Percentiles rank a stretch among this genome's conserved stretches.
These are phyloP conservation scores for Sarocladiaceae sp. DNA, from an alignment of 2,329 filamentous ascomycete genomes.

Conservation along the genomic window DNA sequence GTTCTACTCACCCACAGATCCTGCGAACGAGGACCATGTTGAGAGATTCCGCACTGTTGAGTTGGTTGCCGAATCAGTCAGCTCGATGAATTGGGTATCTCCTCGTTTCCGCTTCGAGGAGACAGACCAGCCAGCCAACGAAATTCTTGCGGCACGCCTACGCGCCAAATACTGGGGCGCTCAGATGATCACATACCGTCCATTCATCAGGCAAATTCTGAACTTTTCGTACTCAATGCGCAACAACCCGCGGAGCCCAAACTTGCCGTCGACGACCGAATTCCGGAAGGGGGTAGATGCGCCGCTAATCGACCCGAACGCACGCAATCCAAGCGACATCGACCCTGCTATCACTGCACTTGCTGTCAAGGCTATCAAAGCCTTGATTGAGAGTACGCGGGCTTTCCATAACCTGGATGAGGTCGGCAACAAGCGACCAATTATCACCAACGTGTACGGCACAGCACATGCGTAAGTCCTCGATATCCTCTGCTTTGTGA, in stretches of 20 bases:
- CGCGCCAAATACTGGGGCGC: constrained; percentile 95
- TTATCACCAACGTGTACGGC: constrained; percentile 94
- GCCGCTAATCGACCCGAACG: constrained; percentile 30
- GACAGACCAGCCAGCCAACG: constrained; percentile 60
- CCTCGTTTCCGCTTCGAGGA: constrained; percentile 53
- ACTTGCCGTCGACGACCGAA: constrained; percentile 26
- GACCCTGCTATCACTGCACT: constrained; percentile 43
- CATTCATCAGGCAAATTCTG: constrained; percentile 57
- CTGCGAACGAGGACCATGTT: constrained; percentile 19
- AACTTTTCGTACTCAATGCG: constrained; percentile 35
- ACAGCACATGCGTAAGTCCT: constrained; percentile 86
- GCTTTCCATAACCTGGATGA: constrained; percentile 60
- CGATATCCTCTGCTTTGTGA: neutral
- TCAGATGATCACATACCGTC: constrained; percentile 80
- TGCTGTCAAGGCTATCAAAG: constrained; percentile 59
- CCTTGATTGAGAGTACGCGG: constrained; percentile 76
- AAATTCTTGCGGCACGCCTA: constrained; percentile 77
- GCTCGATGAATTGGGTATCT: constrained; percentile 40
- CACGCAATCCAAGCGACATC: constrained; percentile 32
- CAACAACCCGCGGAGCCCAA: constrained; percentile 26
- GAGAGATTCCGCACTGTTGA: constrained; percentile 41
- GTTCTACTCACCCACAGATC: constrained; percentile 39
- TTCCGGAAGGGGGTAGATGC: constrained; percentile 30
- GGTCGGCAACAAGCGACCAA: constrained; percentile 52
- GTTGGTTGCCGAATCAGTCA: constrained; percentile 36